phyloP scores from a whole-genome alignment of 768 basidiomycete genomes.

The Trametes coccinea region DNA sequence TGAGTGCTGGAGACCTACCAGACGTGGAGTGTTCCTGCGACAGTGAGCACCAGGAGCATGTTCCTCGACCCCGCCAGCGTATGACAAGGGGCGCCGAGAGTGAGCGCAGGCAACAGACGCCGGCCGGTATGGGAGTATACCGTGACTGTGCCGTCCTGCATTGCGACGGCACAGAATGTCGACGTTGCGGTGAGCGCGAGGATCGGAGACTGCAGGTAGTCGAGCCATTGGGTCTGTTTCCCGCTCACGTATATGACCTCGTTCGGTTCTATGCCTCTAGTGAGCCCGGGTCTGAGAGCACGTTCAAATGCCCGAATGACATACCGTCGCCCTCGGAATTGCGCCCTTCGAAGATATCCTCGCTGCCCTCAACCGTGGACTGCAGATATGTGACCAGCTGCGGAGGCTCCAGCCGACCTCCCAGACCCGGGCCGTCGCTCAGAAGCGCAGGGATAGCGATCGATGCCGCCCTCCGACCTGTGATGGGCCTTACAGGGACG shows the following conservation, averaged over 20 bases:
- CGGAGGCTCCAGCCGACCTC: slow-evolving; percentile 52
- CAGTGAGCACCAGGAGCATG: slow-evolving; percentile 71
- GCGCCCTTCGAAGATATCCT: slow-evolving; percentile 71
- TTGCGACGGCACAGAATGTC: slow-evolving; percentile 72
- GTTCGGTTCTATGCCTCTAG: slow-evolving; percentile 46
- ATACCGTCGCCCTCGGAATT: slow-evolving; percentile 71
- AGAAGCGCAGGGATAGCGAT: slow-evolving; percentile 13
- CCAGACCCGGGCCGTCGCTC: slow-evolving; percentile 12
- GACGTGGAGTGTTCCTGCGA: slow-evolving; percentile 66
- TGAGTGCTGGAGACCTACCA: slow-evolving; percentile 53
- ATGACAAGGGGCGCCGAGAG: slow-evolving; percentile 68
- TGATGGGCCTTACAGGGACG: slow-evolving; percentile 57
- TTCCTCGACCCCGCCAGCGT: slow-evolving; percentile 67
- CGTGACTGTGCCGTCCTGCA: slow-evolving; percentile 76
- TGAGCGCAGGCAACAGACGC: slow-evolving; percentile 73
- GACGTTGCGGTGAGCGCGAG: slow-evolving; percentile 63
- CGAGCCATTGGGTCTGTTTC: slow-evolving; percentile 83
- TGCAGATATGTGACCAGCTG: slow-evolving; percentile 39
- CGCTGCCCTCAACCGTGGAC: slow-evolving; percentile 61
- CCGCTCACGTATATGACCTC: slow-evolving; percentile 67
- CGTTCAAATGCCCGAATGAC: slow-evolving; percentile 24
- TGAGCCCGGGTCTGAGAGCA: not conserved
- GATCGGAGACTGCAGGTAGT: slow-evolving; percentile 79
- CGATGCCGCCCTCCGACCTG: slow-evolving; percentile 12
- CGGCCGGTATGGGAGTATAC: slow-evolving; percentile 86